Base-by-base conservation (phyloP, 768 basidiomycete genomes). In the Psilocybe sp. region DNA sequence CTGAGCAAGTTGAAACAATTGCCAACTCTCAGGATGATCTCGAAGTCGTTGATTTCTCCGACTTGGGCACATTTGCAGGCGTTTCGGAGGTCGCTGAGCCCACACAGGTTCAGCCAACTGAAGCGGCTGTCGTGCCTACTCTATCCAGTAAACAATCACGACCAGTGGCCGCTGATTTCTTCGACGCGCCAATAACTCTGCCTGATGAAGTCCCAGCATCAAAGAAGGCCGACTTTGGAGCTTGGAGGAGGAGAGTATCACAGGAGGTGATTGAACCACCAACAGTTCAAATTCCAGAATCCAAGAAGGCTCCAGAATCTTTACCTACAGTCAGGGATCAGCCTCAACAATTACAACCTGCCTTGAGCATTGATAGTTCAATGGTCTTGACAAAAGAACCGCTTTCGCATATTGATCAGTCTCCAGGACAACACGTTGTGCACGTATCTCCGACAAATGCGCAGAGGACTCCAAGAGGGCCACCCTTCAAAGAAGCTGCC, bases 21-120 rank as follows among this genome's bases (percentile, higher is more conserved):
- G 68, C 69, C 14, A 65, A 68, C 47, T 64, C 74, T 4, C 80
- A 77, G 16, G 87, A 85, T 57, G 78, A 82, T 47, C 74, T 91
- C 3, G 89, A 91, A 59, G 78, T 87, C n/a, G 79, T 92, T 6
- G 89, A 92, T 59, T 92, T 90, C 56, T 78, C 79, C 2, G 89
- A 92, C 41, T 73, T 91, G 63, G 86, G 75, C 38, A 85, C 81
- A 67, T 80, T 92, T 51, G 73, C 87, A 10, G 82, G 79, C 23
- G 69, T 69, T 41, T 42, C 72, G 15, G 50, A 59, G 20, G 47
- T 47, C 34, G 45, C 61, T 36, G 59, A 64, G 37, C 42, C 55
- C 40, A 44, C 55, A 20, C 47, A 59, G 20, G 51, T 64, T 16
- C 53, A 60, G 50, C 51, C 64, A 18, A 41, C 57, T 36, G 57